phyloP scores from a whole-genome alignment of 2,329 filamentous ascomycete species.

The Fusarium sp. region DNA sequence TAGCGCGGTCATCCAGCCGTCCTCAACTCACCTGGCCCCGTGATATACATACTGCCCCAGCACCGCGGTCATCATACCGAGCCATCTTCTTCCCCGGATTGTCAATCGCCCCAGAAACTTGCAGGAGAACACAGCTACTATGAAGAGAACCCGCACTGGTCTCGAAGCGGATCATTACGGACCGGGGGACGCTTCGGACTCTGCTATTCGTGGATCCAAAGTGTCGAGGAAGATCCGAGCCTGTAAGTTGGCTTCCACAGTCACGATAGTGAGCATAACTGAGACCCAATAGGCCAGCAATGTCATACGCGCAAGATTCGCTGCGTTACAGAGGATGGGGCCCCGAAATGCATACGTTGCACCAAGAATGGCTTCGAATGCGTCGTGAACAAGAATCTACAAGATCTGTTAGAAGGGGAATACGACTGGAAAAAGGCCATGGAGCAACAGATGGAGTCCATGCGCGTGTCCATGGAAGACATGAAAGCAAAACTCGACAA shows the following conservation, averaged over 20 bases:
- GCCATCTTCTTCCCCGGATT: background rate
- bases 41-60: background rate
- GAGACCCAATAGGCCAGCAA: background rate
- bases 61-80: background rate
- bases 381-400: background rate
- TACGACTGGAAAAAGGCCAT: background rate
- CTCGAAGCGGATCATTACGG: background rate
- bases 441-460: background rate
- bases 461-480: background rate
- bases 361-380: background rate
- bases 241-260: background rate
- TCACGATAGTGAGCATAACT: background rate
- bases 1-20: background rate
- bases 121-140: background rate
- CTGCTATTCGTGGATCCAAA: background rate
- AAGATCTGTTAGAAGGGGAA: background rate
- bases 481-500: background rate
- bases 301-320: background rate
- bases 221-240: background rate
- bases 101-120: background rate
- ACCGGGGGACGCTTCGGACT: background rate
- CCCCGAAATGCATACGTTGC: background rate
- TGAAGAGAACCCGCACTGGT: background rate
- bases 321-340: background rate
- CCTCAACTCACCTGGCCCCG: rapidly evolving